Percentiles rank a stretch among this genome's conserved stretches.
phyloP scores from a whole-genome alignment of 2,329 filamentous ascomycete species.

The Aspergillus ustus region DNA sequence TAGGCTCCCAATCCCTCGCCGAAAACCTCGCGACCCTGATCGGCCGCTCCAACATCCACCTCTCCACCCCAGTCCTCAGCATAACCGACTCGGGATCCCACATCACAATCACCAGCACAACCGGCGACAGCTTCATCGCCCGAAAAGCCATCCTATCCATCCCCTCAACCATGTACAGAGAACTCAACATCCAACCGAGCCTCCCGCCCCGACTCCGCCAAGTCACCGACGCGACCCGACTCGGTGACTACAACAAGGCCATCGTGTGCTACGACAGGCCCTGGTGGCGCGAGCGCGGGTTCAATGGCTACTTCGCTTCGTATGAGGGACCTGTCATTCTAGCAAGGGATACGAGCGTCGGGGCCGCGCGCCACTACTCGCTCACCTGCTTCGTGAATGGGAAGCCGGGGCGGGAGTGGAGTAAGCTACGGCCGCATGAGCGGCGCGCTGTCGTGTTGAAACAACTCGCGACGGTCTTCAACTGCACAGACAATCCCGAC shows the following conservation, averaged over 20 bases:
- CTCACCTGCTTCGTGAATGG: conserved; percentile 50
- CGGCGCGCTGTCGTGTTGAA: not conserved
- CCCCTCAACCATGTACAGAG: conserved; percentile 53
- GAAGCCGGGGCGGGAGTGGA: conserved; percentile 40
- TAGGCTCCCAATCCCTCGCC: conserved; percentile 18
- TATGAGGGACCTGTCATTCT: conserved; percentile 46
- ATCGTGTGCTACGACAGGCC: conserved; percentile 49
- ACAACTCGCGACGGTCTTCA: conserved; percentile 29
- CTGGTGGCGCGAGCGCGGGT: conserved; percentile 36
- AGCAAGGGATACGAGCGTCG: conserved; percentile 45
- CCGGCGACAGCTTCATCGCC: not conserved
- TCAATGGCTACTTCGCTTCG: conserved; percentile 47
- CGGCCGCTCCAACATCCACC: conserved; percentile 4
- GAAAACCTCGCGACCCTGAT: conserved; percentile 5
- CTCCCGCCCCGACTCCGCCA: conserved; percentile 35
- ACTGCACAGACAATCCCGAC: conserved; percentile 18
- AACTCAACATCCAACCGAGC: conserved; percentile 53
- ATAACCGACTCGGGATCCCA: not conserved
- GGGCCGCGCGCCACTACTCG: conserved; percentile 29
- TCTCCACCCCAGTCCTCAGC: not conserved
- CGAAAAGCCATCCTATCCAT: conserved; percentile 54
- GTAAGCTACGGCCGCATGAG: not conserved
- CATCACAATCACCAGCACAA: conserved; percentile 12
- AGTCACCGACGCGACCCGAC: conserved; percentile 34
- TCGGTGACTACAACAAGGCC: conserved; percentile 44